A percentile compares a stretch with the other conserved stretches of the same genome.
Evolutionary conservation across 768 basidiomycete genomes (phyloP).

Genomic region (Boletus rex-veris): DNA sequence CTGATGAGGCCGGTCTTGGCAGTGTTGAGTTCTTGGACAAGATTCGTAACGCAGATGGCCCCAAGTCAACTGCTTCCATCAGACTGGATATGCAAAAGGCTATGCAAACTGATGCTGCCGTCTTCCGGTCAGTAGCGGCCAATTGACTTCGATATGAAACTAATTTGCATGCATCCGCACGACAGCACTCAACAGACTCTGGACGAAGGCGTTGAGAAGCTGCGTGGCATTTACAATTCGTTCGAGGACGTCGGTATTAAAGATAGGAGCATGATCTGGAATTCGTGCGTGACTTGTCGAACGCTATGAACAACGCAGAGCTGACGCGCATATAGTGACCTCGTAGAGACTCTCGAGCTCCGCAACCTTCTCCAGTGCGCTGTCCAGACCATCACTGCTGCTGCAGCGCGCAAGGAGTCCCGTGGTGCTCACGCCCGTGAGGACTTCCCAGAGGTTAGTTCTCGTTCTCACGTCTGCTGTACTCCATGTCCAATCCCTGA

Average conservation of each 20-base stretch:
- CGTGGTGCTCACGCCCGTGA: slow-evolving; percentile 99
- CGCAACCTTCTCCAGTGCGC: slow-evolving; percentile 95
- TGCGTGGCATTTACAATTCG: slow-evolving; percentile 81
- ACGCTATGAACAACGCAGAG: slow-evolving; percentile 1
- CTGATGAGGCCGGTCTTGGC: slow-evolving; percentile 79
- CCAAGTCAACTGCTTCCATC: slow-evolving; percentile 84
- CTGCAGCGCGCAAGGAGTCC: slow-evolving; percentile 92
- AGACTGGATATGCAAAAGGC: slow-evolving; percentile 97
- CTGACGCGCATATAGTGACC: slow-evolving; percentile 55
- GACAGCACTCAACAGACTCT: slow-evolving; percentile 79
- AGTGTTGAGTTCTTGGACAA: slow-evolving; percentile 87
- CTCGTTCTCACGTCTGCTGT: not conserved
- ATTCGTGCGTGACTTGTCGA: slow-evolving; percentile 64
- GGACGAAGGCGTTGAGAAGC: slow-evolving; percentile 89
- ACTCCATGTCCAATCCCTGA: not conserved
- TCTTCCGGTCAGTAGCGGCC: slow-evolving; percentile 68
- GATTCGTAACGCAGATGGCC: slow-evolving; percentile 78
- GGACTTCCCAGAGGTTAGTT: slow-evolving; percentile 86
- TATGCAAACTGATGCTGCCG: slow-evolving; percentile 97
- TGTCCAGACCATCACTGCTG: slow-evolving; percentile 90
- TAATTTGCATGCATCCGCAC: slow-evolving; percentile 1
- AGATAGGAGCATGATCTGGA: slow-evolving; percentile 99
- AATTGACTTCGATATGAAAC: not conserved
- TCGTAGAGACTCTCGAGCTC: slow-evolving; percentile 95
- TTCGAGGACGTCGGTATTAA: slow-evolving; percentile 93